Percentiles rank a stretch among this genome's conserved stretches.
These are phyloP conservation scores for Ophiostoma sp. DNA, from an alignment of 2,329 filamentous ascomycete genomes.

Conservation along the genomic window DNA sequence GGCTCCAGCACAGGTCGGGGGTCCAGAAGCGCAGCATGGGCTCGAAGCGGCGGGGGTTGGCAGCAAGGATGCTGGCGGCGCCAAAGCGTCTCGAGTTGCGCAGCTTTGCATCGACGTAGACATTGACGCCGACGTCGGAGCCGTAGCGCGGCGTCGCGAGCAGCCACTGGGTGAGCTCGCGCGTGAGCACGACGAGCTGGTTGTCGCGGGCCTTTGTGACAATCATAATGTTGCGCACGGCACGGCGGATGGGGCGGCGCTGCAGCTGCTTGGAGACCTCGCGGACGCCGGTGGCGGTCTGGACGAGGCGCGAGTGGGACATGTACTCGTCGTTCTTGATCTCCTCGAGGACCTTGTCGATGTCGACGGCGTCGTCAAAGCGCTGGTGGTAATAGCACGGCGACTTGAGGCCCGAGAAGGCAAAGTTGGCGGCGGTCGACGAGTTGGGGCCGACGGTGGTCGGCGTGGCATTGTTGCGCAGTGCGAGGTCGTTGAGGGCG, in stretches of 20 bases:
- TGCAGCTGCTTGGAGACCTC: slow-evolving; percentile 96
- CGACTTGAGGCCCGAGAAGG: slow-evolving; percentile 69
- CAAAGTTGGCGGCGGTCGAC: slow-evolving; percentile 26
- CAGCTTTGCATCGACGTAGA: slow-evolving; percentile 97
- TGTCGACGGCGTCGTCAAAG: slow-evolving; percentile 93
- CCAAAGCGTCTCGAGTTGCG: slow-evolving; percentile 84
- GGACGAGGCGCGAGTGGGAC: slow-evolving; percentile 88
- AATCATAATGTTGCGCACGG: slow-evolving; percentile 94
- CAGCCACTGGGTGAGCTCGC: slow-evolving; percentile 82
- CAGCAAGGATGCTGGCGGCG: slow-evolving; percentile 62
- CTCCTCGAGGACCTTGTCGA: slow-evolving; percentile 90
- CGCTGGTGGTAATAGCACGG: slow-evolving; percentile 97
- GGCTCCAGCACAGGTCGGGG: slow-evolving; percentile 87
- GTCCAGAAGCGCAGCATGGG: slow-evolving; percentile 94
- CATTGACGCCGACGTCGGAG: slow-evolving; percentile 83
- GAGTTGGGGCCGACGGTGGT: slow-evolving; percentile 32
- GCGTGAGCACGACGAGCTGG: slow-evolving; percentile 78
- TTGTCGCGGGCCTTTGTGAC: slow-evolving; percentile 98
- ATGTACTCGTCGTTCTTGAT: slow-evolving; percentile 83
- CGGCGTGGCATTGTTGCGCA: slow-evolving; percentile 36
- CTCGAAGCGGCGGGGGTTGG: slow-evolving; percentile 68
- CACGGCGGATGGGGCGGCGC: slow-evolving; percentile 82
- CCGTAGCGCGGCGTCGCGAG: slow-evolving; percentile 85
- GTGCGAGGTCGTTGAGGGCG: slow-evolving; percentile 50
- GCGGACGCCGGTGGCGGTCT: slow-evolving; percentile 89